Base-by-base conservation (phyloP, 257 asterid species). In the Solanum gracilifrons region DNA sequence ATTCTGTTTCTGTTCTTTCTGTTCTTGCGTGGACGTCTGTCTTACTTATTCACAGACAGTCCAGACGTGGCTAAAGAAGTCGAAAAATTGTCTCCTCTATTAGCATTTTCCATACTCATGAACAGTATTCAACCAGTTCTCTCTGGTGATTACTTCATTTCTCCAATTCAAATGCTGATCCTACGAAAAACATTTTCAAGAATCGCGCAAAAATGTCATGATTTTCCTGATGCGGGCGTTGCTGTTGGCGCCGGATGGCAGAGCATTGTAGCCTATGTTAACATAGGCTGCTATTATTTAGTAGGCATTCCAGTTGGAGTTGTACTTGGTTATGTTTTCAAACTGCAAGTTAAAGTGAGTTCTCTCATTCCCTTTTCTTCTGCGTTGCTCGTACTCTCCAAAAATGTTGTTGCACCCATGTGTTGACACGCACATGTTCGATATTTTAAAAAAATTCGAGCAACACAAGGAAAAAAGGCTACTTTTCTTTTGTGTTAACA, bases 211-310 rank as follows among this genome's bases (percentile, higher is more conserved):
- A 82, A 13, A 15, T 0, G 0, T 32, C 25, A 33, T 3, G 37
- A 21, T 2, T 55, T 36, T 16, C 0, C 76, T 58, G 33, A 71
- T 69, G 4, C 9, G 91, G 93, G 94, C 32, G 93, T 91, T 36
- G 92, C 94, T 33, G 86, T 93, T 13, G 94, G 95, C 35, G 90
- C 91, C 1, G 93, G 95, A 46, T 92, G 94, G 95, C 95, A 93
- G 84, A 46, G 91, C 9, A 83, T 32, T 6, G 93, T 88, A 62
- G 95, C 95, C 27, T 93, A 86, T 25, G 89, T 92, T 9, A 93
- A 93, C 86, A 58, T 91, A 1, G 93, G 86, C 9, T 88, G 93
- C 12, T 93, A 93, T 46, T 93, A 93, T 80, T 13, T 93, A 31
- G 58, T 92, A 27, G 94, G 94, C 43, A 87, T 92, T 69, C 94